Base-by-base conservation (phyloP, 352 stramenopile species). In the Phytophthora macrochlamydospora region DNA sequence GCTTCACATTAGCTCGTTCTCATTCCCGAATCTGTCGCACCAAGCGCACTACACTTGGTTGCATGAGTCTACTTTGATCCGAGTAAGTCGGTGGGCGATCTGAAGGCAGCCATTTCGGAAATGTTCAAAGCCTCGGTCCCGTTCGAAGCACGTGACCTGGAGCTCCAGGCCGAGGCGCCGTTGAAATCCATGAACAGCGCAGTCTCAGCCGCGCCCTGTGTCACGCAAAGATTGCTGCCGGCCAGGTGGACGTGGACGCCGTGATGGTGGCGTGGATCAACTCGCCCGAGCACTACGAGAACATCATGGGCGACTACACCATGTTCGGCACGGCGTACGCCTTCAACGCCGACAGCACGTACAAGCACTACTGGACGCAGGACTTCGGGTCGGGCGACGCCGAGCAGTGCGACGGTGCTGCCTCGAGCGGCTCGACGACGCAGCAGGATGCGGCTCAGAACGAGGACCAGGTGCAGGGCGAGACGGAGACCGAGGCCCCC, bases 361-460 rank as follows among this genome's bases (percentile, higher is more conserved):
- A 79, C 66, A 53, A 72, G 42, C 67, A 82, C 65, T 90, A 80
- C 70, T 90, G 83, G 79, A 88, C 78, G 45, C 79, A 92, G 67
- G 57, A 87, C 57, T 92, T 90, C 48, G 79, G 62, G 24, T 43
- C 63, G 9, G 59, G 81, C 38, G 51, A 50, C 29, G 60, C 44
- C 3, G 78, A 90, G 50, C 28, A 30, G n/a, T 76, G 69, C 30
- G 64, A 72, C 35, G 52, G 51, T 1, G 52, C 45, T 13, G n/a
- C 56, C 6, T 18, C 61, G 29, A 68, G 46, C 46, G 53, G 28
- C 8, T 71, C 51, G n/a, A 54, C 53, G 31, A 62, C 67, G 28
- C 18, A 40, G 29, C 42, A 62, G 51, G 33, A 63, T 29, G n/a
- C 56, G 38, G 56, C 55, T 56, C 44, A 72, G 53, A 57, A 59